Evolutionary conservation across 1,139 yeast species (phyloP), one percentile per base, ranked within the genome.

Genomic region (Geotrichum citri-aurantii): DNA sequence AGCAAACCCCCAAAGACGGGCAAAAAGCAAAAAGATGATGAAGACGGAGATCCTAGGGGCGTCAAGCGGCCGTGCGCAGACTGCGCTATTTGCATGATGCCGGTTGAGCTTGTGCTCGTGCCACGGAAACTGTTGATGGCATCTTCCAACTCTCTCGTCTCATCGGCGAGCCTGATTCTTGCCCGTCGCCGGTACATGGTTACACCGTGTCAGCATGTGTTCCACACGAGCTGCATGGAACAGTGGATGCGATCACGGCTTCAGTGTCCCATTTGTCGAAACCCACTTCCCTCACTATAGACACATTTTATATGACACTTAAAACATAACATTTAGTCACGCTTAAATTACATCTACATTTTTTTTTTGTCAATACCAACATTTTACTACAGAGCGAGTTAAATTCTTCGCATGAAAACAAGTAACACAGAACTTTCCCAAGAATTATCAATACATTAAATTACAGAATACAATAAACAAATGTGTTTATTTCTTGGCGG

Each of bases 251-350:
- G 86, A 71, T 87, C 89, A 68, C 88, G 91, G 66, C 73, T 92
- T 55, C 97, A 91, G 68, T 92, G 98, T 73, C 98, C 98, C 0
- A 95, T 91, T 2, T 92, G 98, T 72, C 80, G 98, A 67, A 84
- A 83, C 62, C 82, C 89, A 33, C 75, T 92, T 54, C 97, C 97
- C 1, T 96, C 97, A 3, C 65, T 68, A 40, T 69, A 62, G 60
- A 17, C 26, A 48, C 5, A 4, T 19, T 46, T 46, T n/a, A 46
- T 46, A 46, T 17, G 23, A n/a, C n/a, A n/a, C n/a, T n/a, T n/a
- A n/a, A n/a, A n/a, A n/a, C n/a, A n/a, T n/a, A n/a, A n/a, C n/a
- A n/a, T n/a, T n/a, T 17, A 17, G 10, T 5, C 19, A 4, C 24
- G 23, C n/a, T 24, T 47, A 6, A 3, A 23, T 29, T 47, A 21